Conservation (phyloP, 2,329 filamentous ascomycete species). For the Penicillium sumatraense region DNA sequence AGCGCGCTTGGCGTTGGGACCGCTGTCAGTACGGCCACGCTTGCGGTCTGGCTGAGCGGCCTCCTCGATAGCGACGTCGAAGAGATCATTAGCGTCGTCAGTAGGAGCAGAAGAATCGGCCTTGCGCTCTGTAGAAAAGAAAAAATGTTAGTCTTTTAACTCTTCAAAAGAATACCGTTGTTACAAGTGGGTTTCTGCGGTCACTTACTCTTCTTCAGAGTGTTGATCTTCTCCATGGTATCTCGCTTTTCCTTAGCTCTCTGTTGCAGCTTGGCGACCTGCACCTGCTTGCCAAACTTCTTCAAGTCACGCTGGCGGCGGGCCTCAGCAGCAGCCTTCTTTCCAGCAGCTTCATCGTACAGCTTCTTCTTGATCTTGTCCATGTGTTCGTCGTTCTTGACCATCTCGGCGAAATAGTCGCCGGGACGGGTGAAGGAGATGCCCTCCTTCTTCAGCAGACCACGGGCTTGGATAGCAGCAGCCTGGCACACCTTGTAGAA, state of each 20-base stretch:
- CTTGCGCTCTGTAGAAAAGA: constrained; percentile 72
- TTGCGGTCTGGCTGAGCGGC: constrained; percentile 61
- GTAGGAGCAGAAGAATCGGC: constrained; percentile 63
- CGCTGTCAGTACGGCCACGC: constrained; percentile 48
- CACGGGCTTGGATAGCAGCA: constrained; percentile 73
- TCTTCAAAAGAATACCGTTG: constrained; percentile 9
- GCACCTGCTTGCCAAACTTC: constrained; percentile 99
- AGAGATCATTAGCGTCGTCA: constrained; percentile 78
- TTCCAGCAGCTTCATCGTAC: constrained; percentile 85
- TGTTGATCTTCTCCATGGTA: constrained; percentile 93
- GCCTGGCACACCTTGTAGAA: constrained; percentile 90
- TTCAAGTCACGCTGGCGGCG: constrained; percentile 91
- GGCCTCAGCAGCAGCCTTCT: constrained; percentile 91
- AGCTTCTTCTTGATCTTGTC: constrained; percentile 92
- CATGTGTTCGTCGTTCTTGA: constrained; percentile 98
- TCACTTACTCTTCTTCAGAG: constrained; percentile 90
- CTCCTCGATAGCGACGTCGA: constrained; percentile 85
- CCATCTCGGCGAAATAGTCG: constrained; percentile 99
- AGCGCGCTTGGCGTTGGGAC: constrained; percentile 68
- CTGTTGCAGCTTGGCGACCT: constrained; percentile 95
- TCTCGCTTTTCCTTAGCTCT: constrained; percentile 88
- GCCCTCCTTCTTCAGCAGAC: constrained; percentile 78
- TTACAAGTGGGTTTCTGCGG: constrained; percentile 19
- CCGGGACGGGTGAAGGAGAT: constrained; percentile 84
- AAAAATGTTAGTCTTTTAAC: not conserved